Base-by-base conservation (phyloP, 768 basidiomycete genomes). In the Xanthoconium purpureum region DNA sequence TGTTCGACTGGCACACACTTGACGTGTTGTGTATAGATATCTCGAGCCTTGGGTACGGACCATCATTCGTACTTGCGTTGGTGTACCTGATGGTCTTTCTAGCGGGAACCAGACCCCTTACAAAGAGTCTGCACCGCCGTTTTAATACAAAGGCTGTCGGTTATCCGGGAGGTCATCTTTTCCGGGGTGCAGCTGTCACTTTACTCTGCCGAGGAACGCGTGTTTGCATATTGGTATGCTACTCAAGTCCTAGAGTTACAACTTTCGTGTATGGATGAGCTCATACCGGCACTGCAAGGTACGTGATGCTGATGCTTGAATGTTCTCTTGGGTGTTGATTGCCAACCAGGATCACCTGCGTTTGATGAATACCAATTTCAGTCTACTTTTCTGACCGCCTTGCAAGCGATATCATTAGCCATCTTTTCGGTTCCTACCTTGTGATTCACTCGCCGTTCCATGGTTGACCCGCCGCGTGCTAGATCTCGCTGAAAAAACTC, bases 111-210 rank as follows among this genome's bases (percentile, higher is more conserved):
- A 24, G 71, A 77, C 47, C 65, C 81, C 8, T 46, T 68, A 8
- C 33, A 39, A 10, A 54, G 48, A 33, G 6, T 69, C 14, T 59
- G 62, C 32, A 59, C 54, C 7, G 76, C 75, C 0, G 77, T 83
- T 5, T 71, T 85, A 5, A 52, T 81, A n/a, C 84, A 84, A 78
- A 79, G 89, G 43, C 69, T 90, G 17, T 73, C 79, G 6, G 71
- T 79, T 10, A 76, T 89, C 4, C 79, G 83, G 38, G 89, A 93
- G 60, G 76, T 94, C 14, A 69, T 91, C 6, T 74, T 87, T 43
- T 85, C 89, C 2, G 91, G 88, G 3, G 88, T 89, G 58, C 89
- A 92, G 67, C 70, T 91, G 20, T 87, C 89, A 44, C 69, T 94
- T 8, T 90, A 91, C 63, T 75, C 81, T 20, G 69, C 77, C 1